Base-by-base conservation (phyloP, 2,329 filamentous ascomycete species). In the Thermothelomyces thermophilus region DNA sequence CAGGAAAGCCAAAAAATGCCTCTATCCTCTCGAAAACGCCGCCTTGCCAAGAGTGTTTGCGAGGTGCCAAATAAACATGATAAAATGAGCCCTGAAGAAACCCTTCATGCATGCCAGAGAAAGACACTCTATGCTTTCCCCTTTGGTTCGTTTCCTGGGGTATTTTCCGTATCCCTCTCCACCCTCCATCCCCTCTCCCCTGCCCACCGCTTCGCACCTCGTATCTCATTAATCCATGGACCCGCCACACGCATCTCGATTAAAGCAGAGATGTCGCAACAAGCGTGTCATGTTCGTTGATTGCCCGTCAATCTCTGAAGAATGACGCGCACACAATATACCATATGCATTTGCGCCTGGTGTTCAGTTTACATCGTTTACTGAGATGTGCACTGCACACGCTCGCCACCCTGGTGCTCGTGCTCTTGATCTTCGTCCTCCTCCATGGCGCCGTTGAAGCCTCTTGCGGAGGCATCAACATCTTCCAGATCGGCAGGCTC, bases 401-500 rank as follows among this genome's bases (percentile, higher is more conserved):
- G 82, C 74, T 90, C 87, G 42, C 74, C 85, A 55, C 74, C 85
- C 55, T 85, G 84, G 13, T 81, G 76, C 56, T 87, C 85, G 41
- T 87, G 85, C 40, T 90, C 82, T 7, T 90, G 87, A 11, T 90
- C 82, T 8, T 90, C 87, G 11, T 90, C 87, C 35, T 90, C 86
- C 1, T 88, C 84, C 75, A 82, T 82, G 54, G 74, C 73, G 56
- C 80, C 82, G 52, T 82, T 83, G 57, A 86, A 84, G 47, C 78
- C 77, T 63, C 80, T 77, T 40, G 79, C 72, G 60, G 85, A 79
- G 62, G 76, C 80, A 36, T 96, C 91, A 36, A 94, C 75, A 53
- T 94, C 87, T 68, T 97, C 90, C 30, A 97, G 78, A 44, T 86
- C 82, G 61, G 84, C 94, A 60, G 88, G 85, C 64, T 98, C 93